Base-by-base conservation (phyloP, 805 yeast species). In the Grigorovia jiainica region DNA sequence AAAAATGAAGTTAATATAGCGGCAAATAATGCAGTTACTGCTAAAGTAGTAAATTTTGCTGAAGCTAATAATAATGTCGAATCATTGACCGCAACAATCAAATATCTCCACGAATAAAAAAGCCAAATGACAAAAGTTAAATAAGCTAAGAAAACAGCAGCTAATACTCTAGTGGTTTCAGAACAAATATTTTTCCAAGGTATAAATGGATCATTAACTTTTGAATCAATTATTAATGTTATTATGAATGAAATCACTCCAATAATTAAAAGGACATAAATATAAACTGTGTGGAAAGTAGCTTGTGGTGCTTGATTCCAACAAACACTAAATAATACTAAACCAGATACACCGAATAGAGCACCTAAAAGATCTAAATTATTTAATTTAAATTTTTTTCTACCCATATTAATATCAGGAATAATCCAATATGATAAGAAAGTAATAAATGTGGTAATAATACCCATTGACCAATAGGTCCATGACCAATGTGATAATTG, bases 281-380 rank as follows among this genome's bases (percentile, higher is more conserved):
- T 70, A 48, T 79, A 79, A 1, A 76, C 66, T 0, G 53, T 52
- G 8, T 55, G 47, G 84, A 85, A 81, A 16, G 85, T 82, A 3
- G 64, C 76, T 3, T 70, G 68, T 0, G 86, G 82, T 3, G 79
- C 86, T 53, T 81, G 83, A 48, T 76, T 79, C 76, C 82, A 75
- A 3, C 73, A 73, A 47, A 79, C 73, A 47, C 75, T 78, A 55
- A 81, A 63, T 33, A 81, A 57, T 2, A 78, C 64, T 35, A 81
- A 61, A 0, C 81, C 82, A 3, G 60, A 41, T 4, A 79, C 67
- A 1, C 82, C 85, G 5, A 72, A 51, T 0, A 65, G 17, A 0
- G 76, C 65, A 6, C 83, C 83, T 4, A 55, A 39, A 41, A 59
- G 58, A 51, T 73, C 77, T 41, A 40, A 48, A 17, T 39, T 24